Conservation (phyloP, 139 green algal species). For the Protoeuglena noctilucae region DNA sequence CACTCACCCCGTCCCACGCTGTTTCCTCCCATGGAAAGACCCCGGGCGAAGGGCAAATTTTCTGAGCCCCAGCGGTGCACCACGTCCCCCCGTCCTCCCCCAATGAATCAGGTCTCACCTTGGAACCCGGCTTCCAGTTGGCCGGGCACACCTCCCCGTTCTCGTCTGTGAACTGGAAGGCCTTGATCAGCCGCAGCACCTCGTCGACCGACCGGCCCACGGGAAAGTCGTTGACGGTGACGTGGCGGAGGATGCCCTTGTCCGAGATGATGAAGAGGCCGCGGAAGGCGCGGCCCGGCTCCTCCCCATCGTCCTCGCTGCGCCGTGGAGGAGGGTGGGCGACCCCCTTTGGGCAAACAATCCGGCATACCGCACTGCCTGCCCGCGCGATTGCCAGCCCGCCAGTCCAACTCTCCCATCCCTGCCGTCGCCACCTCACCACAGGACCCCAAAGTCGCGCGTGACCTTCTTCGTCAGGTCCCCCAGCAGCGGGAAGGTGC, state of each 20-base stretch:
- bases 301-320: neutral
- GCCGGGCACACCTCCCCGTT: slow-evolving; percentile 73
- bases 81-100: too few species aligned
- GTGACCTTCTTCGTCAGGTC: slow-evolving; percentile 33
- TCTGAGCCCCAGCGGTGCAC: too few species aligned
- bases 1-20: too few species aligned
- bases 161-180: slow-evolving; percentile 33
- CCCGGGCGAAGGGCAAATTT: too few species aligned
- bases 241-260: slow-evolving; percentile 20
- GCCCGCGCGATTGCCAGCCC: too few species aligned
- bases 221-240: slow-evolving; percentile 31
- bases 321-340: too few species aligned
- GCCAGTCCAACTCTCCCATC: too few species aligned
- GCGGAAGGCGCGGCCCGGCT: slow-evolving; percentile 10
- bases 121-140: slow-evolving; percentile 50
- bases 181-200: slow-evolving; percentile 27
- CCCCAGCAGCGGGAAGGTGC: slow-evolving; percentile 25
- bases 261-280: slow-evolving; percentile 35
- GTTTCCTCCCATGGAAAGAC: too few species aligned
- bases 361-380: too few species aligned
- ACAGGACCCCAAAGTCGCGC: slow-evolving; percentile 24
- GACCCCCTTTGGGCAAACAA: too few species aligned
- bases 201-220: slow-evolving; percentile 33
- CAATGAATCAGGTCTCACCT: too few species aligned
- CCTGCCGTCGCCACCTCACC: slow-evolving; percentile 6